Percentiles rank a stretch among this genome's conserved stretches.
Evolutionary conservation across 306 rosid genomes (phyloP).

Genomic region (Clitoria ternatea): DNA sequence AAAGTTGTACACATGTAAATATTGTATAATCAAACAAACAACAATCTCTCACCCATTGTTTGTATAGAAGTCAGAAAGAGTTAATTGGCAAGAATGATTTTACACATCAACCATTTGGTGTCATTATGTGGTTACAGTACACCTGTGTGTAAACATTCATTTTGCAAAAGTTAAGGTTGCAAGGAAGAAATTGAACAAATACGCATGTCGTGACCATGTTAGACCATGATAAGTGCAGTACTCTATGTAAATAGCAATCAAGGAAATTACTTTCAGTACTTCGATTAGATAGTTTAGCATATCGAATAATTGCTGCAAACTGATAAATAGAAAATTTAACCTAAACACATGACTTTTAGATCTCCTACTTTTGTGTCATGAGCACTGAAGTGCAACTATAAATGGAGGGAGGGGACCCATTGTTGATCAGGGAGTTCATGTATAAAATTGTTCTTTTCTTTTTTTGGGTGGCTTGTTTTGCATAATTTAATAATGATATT

Average conservation of each 20-base stretch:
- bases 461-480: too few relatives aligned
- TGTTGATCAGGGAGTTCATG: too few relatives aligned
- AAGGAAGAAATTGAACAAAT: neutral
- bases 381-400: too few relatives aligned
- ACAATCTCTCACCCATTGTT: constrained; percentile 1
- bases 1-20: neutral
- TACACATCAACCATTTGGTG: neutral
- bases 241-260: neutral
- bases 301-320: neutral
- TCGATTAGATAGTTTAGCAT: neutral
- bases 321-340: neutral
- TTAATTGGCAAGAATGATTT: neutral
- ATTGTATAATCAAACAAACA: constrained; percentile 4
- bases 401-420: too few relatives aligned
- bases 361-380: too few relatives aligned
- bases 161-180: neutral
- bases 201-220: neutral
- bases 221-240: neutral
- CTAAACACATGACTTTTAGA: neutral
- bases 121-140: neutral
- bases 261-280: neutral
- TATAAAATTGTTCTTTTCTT: too few relatives aligned
- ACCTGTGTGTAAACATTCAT: neutral
- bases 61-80: constrained; percentile 12
- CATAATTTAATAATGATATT: too few relatives aligned